Evolutionary conservation across 1,284 basidiomycete genomes (phyloP), one percentile per base, ranked within the genome.

Genomic region (Porodaedalea pini): DNA sequence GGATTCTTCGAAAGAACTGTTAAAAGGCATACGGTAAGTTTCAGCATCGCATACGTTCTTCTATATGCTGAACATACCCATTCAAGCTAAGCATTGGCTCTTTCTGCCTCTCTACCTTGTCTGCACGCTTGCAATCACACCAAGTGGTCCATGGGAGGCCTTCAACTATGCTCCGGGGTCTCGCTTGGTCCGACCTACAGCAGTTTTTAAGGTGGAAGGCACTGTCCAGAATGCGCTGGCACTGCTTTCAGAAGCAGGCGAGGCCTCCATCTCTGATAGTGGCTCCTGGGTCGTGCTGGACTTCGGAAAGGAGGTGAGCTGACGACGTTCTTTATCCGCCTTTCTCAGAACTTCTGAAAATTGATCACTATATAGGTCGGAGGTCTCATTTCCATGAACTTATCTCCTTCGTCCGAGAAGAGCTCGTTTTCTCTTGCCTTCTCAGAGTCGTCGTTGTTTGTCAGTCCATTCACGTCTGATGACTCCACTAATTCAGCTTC

Each of bases 381-480:
- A 3, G 78, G 77, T 1, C 65, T 76, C 40, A 74, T 78, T 31
- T 77, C 78, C 0, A 51, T 78, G 40, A 73, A 69, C 52, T 67
- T 78, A 11, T 63, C 69, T 23, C 58, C 63, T 4, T 50, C 68
- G 15, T 62, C 68, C 4, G 61, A 69, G 1, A 61, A 66, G 2
- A 66, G 73, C 2, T 60, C 69, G 0, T 65, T 77, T 15, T 67
- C 74, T 0, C 73, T 79, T 25, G 72, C 77, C 0, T 79, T 78
- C 68, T 74, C 75, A 3, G 78, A 79, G 61, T 78, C 77, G 0
- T 71, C 77, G 0, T 45, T 66, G 25, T 78, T 77, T 67, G 75
- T 78, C 31, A 72, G 74, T 11, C 73, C 76, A 0, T 66, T 65
- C 2, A 68, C 71, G 8, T 77, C 76, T 0, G 77, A 78, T 52